phyloP scores from a whole-genome alignment of 1,139 yeast genomes.

The Meyerozyma elateridarum region DNA sequence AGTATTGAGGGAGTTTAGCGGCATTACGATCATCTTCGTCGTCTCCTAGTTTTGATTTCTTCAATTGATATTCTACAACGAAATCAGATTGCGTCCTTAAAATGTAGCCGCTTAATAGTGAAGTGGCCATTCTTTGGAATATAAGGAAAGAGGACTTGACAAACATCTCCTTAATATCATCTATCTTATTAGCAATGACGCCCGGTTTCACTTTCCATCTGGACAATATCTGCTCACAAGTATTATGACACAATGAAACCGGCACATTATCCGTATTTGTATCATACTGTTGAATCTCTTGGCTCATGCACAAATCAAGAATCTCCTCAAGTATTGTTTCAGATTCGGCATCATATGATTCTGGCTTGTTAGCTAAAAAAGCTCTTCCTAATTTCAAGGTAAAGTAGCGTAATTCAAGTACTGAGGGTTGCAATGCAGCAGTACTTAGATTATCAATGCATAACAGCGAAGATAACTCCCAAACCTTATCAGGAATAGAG shows the following conservation, averaged over 20 bases:
- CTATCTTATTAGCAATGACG: constrained; percentile 14
- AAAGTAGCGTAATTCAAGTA: constrained; percentile 41
- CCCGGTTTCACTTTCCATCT: constrained; percentile 11
- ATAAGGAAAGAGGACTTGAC: constrained; percentile 18
- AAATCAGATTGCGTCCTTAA: constrained; percentile 45
- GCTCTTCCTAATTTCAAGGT: constrained; percentile 42
- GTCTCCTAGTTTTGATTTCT: constrained; percentile 22
- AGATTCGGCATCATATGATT: constrained; percentile 16
- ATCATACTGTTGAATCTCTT: constrained; percentile 17
- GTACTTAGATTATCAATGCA: constrained; percentile 49
- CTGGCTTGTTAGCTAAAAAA: no score
- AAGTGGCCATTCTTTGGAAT: constrained; percentile 34
- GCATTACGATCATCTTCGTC: constrained; percentile 14
- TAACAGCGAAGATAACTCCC: constrained; percentile 34
- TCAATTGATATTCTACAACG: constrained; percentile 58
- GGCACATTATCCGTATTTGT: constrained; percentile 25
- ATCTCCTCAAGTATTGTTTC: constrained; percentile 30
- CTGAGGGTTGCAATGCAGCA: constrained; percentile 32
- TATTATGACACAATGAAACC: constrained; percentile 28
- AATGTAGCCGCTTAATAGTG: constrained; percentile 32
- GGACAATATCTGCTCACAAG: constrained; percentile 26
- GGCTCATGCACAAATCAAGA: constrained; percentile 31
- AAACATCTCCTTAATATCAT: constrained; percentile 21
- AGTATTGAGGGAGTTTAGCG: constrained; percentile 31
- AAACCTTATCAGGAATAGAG: constrained; percentile 26